A percentile compares a stretch with the other conserved stretches of the same genome.
Evolutionary conservation across 2,329 filamentous ascomycete species (phyloP).

Genomic region (Fusarium sp.): DNA sequence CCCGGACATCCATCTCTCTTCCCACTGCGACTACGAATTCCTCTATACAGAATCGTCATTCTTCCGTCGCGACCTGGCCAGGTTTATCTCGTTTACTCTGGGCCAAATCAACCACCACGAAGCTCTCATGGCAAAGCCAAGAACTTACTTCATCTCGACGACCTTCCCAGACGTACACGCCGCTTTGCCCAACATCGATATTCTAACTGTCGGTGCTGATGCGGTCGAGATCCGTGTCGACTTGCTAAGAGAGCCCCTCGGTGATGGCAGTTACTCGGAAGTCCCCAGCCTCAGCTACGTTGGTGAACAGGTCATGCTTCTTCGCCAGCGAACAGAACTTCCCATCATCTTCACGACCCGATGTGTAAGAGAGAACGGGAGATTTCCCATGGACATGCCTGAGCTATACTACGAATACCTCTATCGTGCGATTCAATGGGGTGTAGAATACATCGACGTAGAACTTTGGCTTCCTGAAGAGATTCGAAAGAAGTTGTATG

Average conservation of each 20-base stretch:
- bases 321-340: constrained; percentile 85
- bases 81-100: constrained; percentile 82
- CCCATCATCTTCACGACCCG: constrained; percentile 92
- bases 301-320: constrained; percentile 84
- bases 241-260: constrained; percentile 77
- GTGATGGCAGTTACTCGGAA: constrained; percentile 69
- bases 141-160: constrained; percentile 87
- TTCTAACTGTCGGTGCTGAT: constrained; percentile 86
- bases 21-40: constrained; percentile 85
- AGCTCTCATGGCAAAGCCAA: constrained; percentile 78
- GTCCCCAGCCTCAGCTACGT: constrained; percentile 86
- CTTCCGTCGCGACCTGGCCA: constrained; percentile 78
- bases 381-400: constrained; percentile 85
- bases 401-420: constrained; percentile 81
- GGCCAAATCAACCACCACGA: constrained; percentile 84
- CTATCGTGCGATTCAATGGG: constrained; percentile 88
- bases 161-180: constrained; percentile 88
- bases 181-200: constrained; percentile 85
- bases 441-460: constrained; percentile 89
- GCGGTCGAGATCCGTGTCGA: constrained; percentile 88
- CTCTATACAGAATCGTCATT: constrained; percentile 80
- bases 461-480: constrained; percentile 87
- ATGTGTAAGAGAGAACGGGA: constrained; percentile 83
- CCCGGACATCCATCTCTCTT: constrained; percentile 72
- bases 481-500: constrained; percentile 74